Evolutionary conservation across 2,329 filamentous ascomycete genomes (phyloP), one percentile per base, ranked within the genome.

Genomic region (Dothistroma septosporum): DNA sequence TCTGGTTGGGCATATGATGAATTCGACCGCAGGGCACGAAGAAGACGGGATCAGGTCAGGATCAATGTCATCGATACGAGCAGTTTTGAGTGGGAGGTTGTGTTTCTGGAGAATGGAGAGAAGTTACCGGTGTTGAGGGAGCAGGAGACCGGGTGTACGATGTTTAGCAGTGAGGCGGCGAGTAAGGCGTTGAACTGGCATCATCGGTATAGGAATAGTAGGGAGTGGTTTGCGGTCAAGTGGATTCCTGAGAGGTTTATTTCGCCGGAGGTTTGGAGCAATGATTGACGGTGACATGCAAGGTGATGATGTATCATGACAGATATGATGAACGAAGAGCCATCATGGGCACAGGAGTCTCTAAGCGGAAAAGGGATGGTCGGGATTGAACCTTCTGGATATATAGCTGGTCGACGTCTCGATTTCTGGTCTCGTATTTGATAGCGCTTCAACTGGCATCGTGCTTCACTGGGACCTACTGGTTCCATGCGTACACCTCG

Each of bases 151-250:
- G 57, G 57, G n/a, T 59, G 57, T 53, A 59, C 57, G 19, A 28
- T 59, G 8, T 59, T 59, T 22, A 46, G 31, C 37, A 46, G 33
- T 46, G 31, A 48, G 57, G 57, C 35, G 37, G 57, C 57, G 49
- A 59, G 57, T 21, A 44, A 53, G 48, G 57, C 57, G 37, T 33
- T 59, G 57, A 35, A 35, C 22, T 59, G 57, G 57, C 9, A 32
- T 12, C 41, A 59, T 35, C 57, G 28, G 31, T 59, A 59, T 48
- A 28, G 57, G 37, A 59, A 53, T 48, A n/a, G 49, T 16, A 47
- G 57, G 37, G 57, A 59, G 49, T 59, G 57, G 57, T 59, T 59
- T 35, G 57, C 57, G 33, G 47, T 59, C 22, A 53, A 41, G 37
- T 53, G 32, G 22, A 59, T 59, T 16, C 57, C 57, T 0, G 35